Evolutionary conservation across 2,329 filamentous ascomycete species (phyloP).

Genomic region (Fusarium hostae): DNA sequence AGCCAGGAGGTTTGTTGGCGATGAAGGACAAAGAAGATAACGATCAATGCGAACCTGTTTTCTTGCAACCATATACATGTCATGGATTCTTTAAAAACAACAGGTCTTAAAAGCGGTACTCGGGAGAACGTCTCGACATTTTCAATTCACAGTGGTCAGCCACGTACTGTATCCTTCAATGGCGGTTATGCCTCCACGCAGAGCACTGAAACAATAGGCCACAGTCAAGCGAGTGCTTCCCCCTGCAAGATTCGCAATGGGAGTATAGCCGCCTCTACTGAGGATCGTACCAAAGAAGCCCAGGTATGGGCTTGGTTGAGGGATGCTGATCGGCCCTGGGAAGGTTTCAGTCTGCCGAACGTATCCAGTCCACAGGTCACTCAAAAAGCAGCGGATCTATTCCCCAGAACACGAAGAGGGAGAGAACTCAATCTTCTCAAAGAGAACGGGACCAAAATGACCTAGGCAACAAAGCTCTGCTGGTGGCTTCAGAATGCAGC

Average conservation of each 20-base stretch:
- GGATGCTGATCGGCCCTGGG: slow-evolving; percentile 17
- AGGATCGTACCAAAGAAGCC: neutral
- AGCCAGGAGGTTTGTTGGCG: neutral
- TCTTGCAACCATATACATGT: neutral
- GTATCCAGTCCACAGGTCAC: neutral
- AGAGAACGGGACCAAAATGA: neutral
- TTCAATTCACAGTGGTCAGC: neutral
- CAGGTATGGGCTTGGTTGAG: slow-evolving; percentile 13
- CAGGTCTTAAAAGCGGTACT: neutral
- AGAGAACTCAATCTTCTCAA: neutral
- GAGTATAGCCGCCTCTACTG: neutral
- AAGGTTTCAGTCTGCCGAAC: slow-evolving; percentile 1
- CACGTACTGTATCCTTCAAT: neutral
- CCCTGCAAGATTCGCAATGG: neutral
- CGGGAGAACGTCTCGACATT: neutral
- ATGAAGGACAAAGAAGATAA: neutral
- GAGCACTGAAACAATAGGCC: neutral
- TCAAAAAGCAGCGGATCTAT: neutral
- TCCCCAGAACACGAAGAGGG: neutral
- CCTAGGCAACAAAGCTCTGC: neutral
- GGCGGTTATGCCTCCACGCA: neutral
- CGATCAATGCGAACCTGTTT: neutral
- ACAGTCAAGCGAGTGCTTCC: neutral
- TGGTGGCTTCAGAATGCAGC: neutral
- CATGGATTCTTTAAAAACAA: slow-evolving; percentile 4